A percentile compares a stretch with the other conserved stretches of the same genome.
phyloP scores from a whole-genome alignment of 2,329 filamentous ascomycete species.

The Trichoderma sp. region DNA sequence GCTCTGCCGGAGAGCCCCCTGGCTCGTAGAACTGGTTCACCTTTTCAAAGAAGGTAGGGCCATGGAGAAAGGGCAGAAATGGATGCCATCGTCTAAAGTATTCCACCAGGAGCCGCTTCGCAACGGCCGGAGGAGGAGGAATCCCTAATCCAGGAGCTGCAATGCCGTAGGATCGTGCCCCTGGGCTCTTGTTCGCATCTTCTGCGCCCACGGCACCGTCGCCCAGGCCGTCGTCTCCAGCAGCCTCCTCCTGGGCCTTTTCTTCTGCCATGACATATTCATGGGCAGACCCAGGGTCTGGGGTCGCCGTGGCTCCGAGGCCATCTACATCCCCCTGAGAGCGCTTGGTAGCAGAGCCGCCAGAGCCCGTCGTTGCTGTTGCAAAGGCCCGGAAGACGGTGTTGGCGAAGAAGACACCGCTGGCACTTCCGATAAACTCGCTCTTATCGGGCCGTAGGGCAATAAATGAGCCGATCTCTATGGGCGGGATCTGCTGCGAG shows the following conservation, averaged over 20 bases:
- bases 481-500: constrained; percentile 20
- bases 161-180: constrained; percentile 11
- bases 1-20: neutral
- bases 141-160: constrained; percentile 5
- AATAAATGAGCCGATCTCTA: constrained; percentile 25
- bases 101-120: constrained; percentile 17
- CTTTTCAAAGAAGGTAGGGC: constrained; percentile 18
- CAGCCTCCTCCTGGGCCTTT: constrained; percentile 20
- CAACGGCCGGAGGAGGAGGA: constrained; percentile 13
- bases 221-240: constrained; percentile 4
- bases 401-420: constrained; percentile 20
- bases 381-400: constrained; percentile 20
- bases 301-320: constrained; percentile 10
- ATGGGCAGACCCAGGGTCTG: constrained; percentile 19
- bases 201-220: constrained; percentile 14
- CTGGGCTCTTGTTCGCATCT: constrained; percentile 18
- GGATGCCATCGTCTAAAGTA: constrained; percentile 21
- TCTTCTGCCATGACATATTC: constrained; percentile 22
- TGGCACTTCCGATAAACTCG: constrained; percentile 22
- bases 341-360: constrained; percentile 9
- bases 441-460: constrained; percentile 23
- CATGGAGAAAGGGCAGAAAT: constrained; percentile 17
- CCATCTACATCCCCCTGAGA: constrained; percentile 12
- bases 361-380: constrained; percentile 11
- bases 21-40: constrained; percentile 17